Percentiles rank a stretch among this genome's conserved stretches.
These are phyloP conservation scores for Phlegmacium glaucopus DNA, from an alignment of 768 basidiomycete genomes.

Conservation along the genomic window DNA sequence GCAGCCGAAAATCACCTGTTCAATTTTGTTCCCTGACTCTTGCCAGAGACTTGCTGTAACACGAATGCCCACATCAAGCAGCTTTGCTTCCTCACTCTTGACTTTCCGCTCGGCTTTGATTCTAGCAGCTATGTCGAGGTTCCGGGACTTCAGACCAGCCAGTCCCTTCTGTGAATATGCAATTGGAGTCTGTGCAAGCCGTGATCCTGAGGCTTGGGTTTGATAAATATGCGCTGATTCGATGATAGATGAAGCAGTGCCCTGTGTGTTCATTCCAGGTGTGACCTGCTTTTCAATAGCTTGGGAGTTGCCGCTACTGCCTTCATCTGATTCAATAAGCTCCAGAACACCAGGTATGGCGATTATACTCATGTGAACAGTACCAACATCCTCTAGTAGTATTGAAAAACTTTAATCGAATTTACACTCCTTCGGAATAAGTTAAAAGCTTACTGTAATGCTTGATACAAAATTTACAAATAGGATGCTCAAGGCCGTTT, in stretches of 20 bases:
- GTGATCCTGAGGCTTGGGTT: background rate
- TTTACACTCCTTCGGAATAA: background rate
- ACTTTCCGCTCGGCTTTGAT: background rate
- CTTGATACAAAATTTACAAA: constrained; percentile 5
- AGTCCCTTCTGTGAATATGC: background rate
- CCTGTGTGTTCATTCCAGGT: too few species aligned
- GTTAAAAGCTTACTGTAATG: constrained; percentile 3
- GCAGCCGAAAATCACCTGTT: background rate
- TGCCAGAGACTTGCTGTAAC: background rate
- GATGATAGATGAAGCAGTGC: background rate
- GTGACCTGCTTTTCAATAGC: background rate
- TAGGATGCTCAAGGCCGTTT: background rate
- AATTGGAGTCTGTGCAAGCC: background rate
- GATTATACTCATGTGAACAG: background rate
- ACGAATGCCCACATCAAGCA: background rate
- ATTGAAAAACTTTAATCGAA: background rate
- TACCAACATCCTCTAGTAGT: constrained; percentile 1
- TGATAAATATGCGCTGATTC: background rate
- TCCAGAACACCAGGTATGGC: background rate
- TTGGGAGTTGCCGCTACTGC: background rate
- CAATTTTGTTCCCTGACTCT: background rate
- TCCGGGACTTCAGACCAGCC: background rate
- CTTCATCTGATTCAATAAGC: background rate
- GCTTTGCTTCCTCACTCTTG: constrained; percentile 1
- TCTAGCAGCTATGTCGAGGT: background rate